These are phyloP conservation scores for Gonapodya prolifera DNA, from an alignment of 192 early-diverging fungal species.

Conservation along the genomic window DNA sequence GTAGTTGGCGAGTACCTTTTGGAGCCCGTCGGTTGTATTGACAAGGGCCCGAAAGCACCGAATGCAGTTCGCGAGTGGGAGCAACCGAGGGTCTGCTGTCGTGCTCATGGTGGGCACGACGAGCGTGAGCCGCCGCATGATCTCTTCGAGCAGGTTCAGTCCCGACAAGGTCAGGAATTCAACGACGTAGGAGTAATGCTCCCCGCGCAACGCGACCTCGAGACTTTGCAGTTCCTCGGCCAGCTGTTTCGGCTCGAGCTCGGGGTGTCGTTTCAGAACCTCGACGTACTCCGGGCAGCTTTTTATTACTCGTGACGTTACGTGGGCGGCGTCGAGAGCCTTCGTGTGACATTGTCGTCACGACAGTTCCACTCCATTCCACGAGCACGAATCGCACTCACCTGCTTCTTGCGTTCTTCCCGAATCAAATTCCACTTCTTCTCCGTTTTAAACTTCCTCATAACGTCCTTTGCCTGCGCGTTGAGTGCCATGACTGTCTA, in stretches of 20 bases:
- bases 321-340: neutral
- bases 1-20: neutral
- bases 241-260: neutral
- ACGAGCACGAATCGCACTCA: no score
- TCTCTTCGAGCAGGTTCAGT: neutral
- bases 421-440: neutral
- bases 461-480: neutral
- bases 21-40: neutral
- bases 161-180: neutral
- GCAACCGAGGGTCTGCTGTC: neutral
- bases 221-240: neutral
- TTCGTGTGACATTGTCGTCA: no score
- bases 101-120: neutral
- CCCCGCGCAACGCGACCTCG: neutral
- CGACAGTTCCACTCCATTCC: no score
- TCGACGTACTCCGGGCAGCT: neutral
- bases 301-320: neutral
- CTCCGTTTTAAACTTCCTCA: neutral
- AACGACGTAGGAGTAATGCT: neutral
- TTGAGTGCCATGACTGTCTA: neutral
- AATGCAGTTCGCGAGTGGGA: neutral
- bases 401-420: neutral
- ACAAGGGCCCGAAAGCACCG: neutral
- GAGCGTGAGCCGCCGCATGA: neutral
- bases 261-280: neutral